A percentile compares a stretch with the other conserved stretches of the same genome.
Conservation (phyloP, 2,329 filamentous ascomycete species). For the Aureobasidium subglaciale region DNA sequence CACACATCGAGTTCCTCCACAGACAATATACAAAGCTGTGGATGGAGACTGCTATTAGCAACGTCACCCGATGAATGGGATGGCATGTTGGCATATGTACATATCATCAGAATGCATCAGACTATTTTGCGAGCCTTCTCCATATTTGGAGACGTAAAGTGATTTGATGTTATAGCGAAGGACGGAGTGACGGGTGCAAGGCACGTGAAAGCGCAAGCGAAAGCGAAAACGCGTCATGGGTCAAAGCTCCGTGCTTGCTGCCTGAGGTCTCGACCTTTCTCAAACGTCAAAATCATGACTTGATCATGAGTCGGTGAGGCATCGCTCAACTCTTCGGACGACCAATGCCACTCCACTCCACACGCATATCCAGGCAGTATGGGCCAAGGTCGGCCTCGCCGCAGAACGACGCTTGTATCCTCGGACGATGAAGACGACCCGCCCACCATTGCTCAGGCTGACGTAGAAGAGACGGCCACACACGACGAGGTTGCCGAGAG, state of each 20-base stretch:
- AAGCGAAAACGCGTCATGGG: constrained; percentile 1
- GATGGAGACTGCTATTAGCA: constrained; percentile 47
- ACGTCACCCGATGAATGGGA: constrained; percentile 28
- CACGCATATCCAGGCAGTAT: constrained; percentile 20
- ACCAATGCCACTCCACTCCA: not conserved
- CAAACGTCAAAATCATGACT: not conserved
- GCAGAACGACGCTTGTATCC: constrained; percentile 23
- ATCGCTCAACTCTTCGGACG: not conserved
- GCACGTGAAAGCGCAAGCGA: constrained; percentile 9
- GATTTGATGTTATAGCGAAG: not conserved
- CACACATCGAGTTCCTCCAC: constrained; percentile 45
- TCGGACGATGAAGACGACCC: constrained; percentile 22
- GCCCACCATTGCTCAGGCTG: not conserved
- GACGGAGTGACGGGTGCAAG: not conserved
- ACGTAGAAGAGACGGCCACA: not conserved
- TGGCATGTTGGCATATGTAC: too few relatives aligned
- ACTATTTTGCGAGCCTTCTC: too few relatives aligned
- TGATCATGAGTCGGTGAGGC: not conserved
- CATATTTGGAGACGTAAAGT: not conserved
- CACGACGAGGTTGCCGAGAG: constrained; percentile 13
- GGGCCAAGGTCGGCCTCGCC: constrained; percentile 25
- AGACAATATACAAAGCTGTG: constrained; percentile 50
- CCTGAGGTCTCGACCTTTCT: not conserved
- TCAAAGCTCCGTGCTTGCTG: not conserved
- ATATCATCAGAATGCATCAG: too few relatives aligned